These are phyloP conservation scores for Hypoxylon trugodes DNA, from an alignment of 495 filamentous ascomycete species.

Conservation along the genomic window DNA sequence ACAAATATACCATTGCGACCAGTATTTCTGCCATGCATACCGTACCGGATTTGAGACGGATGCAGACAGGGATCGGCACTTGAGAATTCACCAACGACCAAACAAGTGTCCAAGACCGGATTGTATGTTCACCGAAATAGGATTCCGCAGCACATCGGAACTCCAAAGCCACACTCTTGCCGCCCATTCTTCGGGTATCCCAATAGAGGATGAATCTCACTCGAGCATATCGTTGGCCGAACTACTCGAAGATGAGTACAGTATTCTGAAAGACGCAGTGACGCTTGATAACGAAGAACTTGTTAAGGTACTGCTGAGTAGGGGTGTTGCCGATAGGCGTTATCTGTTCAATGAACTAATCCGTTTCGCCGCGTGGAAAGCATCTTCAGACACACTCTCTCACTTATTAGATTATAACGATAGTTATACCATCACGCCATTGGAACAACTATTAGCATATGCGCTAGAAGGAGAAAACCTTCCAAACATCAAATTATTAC, in stretches of 20 bases:
- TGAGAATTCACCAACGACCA: constrained; percentile 9
- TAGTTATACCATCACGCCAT: background rate
- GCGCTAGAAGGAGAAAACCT: constrained; percentile 15
- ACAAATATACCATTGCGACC: constrained; percentile 25
- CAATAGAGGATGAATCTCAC: background rate
- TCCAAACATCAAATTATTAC: constrained; percentile 18
- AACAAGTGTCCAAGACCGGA: constrained; percentile 1
- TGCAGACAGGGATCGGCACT: constrained; percentile 1
- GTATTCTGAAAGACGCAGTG: constrained; percentile 1
- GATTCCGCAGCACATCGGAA: constrained; percentile 1
- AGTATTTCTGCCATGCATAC: constrained; percentile 23
- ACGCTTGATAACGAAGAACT: background rate
- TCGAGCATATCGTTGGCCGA: background rate
- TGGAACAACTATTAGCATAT: background rate
- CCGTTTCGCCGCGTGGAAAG: background rate
- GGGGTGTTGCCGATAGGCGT: background rate
- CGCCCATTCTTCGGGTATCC: background rate
- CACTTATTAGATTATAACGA: background rate
- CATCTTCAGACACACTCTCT: constrained; percentile 2
- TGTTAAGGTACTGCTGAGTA: background rate
- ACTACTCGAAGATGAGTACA: background rate
- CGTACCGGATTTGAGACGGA: constrained; percentile 7
- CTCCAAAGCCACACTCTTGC: constrained; percentile 2
- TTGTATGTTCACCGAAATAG: constrained; percentile 24
- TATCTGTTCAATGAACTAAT: background rate